Evolutionary conservation across 2,329 filamentous ascomycete genomes (phyloP).

Genomic region (Plectosphaerella sp.): DNA sequence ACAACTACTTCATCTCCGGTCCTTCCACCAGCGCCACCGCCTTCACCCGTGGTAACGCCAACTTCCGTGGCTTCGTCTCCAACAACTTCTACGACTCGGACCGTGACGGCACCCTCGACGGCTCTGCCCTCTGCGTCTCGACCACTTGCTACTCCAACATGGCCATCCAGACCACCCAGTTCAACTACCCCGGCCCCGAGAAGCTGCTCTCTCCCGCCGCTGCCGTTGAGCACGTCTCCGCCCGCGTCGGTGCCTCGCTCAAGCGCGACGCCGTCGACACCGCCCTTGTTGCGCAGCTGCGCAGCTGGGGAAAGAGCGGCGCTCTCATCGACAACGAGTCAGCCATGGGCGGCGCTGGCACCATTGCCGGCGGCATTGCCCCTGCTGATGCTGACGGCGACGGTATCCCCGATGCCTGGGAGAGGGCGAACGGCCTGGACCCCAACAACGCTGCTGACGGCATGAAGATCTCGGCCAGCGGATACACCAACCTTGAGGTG

Average conservation of each 20-base stretch:
- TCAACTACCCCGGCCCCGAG: constrained; percentile 35
- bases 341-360: constrained; percentile 33
- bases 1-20: constrained; percentile 54
- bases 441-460: constrained; percentile 32
- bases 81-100: constrained; percentile 48
- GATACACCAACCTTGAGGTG: constrained; percentile 42
- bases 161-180: constrained; percentile 32
- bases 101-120: constrained; percentile 43
- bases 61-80: constrained; percentile 47
- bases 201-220: constrained; percentile 31
- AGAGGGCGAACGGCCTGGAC: constrained; percentile 35
- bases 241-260: constrained; percentile 35
- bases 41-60: constrained; percentile 50
- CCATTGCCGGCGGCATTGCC: constrained; percentile 29
- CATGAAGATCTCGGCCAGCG: constrained; percentile 33
- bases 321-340: constrained; percentile 41
- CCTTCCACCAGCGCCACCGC: constrained; percentile 43
- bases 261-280: constrained; percentile 39
- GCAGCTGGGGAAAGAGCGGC: constrained; percentile 38
- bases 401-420: constrained; percentile 45
- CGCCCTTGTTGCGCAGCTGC: constrained; percentile 35
- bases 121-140: constrained; percentile 34
- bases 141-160: constrained; percentile 42
- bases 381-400: constrained; percentile 41
- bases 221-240: constrained; percentile 34